These are phyloP conservation scores for Aspergillus leporis DNA, from an alignment of 495 filamentous ascomycete species.

Conservation along the genomic window DNA sequence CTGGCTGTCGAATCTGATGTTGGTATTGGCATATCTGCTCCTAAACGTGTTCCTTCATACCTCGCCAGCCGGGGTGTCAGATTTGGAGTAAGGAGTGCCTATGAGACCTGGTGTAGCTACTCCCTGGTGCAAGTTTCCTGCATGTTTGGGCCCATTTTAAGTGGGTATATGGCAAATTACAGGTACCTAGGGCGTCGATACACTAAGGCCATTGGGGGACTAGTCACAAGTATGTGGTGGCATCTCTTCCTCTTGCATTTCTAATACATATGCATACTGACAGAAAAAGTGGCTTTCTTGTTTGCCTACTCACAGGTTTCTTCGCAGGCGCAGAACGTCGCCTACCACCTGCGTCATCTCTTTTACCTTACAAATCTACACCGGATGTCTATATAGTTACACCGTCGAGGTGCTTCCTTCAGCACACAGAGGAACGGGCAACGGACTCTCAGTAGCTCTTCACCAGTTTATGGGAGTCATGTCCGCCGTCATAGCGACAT, in stretches of 20 bases:
- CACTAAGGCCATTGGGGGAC: slow-evolving; percentile 65
- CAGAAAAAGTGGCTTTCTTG: slow-evolving; percentile 54
- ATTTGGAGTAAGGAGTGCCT: slow-evolving; percentile 45
- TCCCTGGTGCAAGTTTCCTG: slow-evolving; percentile 62
- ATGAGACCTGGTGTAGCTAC: slow-evolving; percentile 71
- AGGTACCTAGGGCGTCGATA: slow-evolving; percentile 58
- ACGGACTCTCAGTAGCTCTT: slow-evolving; percentile 1
- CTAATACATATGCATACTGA: too few relatives aligned
- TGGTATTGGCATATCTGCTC: slow-evolving; percentile 68
- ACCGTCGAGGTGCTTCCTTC: slow-evolving; percentile 43
- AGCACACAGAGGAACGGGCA: slow-evolving; percentile 14
- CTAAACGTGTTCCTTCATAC: slow-evolving; percentile 69
- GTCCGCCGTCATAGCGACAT: too few relatives aligned
- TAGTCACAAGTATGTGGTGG: slow-evolving; percentile 46
- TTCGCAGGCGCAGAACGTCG: slow-evolving; percentile 59
- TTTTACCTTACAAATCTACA: slow-evolving; percentile 71
- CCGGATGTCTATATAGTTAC: slow-evolving; percentile 69
- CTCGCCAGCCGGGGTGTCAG: slow-evolving; percentile 47
- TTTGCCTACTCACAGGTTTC: slow-evolving; percentile 68
- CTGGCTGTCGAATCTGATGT: slow-evolving; percentile 69
- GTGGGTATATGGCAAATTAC: slow-evolving; percentile 62
- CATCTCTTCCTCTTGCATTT: too few relatives aligned
- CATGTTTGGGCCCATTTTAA: slow-evolving; percentile 66
- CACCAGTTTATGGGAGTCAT: too few relatives aligned
- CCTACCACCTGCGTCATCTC: slow-evolving; percentile 65